Base-by-base conservation (phyloP, 352 stramenopile species). In the Pythium apleroticum region DNA sequence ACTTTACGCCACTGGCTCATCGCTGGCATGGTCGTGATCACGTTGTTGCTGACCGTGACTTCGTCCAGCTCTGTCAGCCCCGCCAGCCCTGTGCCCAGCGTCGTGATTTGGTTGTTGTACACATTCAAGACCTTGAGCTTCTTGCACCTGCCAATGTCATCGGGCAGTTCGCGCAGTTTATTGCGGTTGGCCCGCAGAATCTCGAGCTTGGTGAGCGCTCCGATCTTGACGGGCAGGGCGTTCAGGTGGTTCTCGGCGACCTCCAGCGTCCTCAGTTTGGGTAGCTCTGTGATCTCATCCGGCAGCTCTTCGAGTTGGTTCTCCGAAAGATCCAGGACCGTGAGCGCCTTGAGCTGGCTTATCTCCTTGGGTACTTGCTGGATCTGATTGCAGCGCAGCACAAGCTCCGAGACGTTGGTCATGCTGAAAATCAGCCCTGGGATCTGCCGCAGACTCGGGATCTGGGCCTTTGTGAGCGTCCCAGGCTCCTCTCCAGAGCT, bases 41-140 rank as follows among this genome's bases (percentile, higher is more conserved):
- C 55, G 43, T 91, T 89, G 69, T 86, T 89, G 59, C 80, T 89
- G 25, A 88, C 61, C 31, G 90, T 96, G 43, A 96, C 60, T 49
- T 94, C 84, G 43, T 88, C 74, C 0, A 96, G 72, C 9, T 84
- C 72, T 5, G 57, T 72, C 3, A 96, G 74, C 14, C 78, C 64
- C 27, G 69, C 77, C 24, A 94, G 73, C 1, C 73, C 74, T 12
- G 60, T 61, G 28, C 71, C 71, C 5, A 96, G 69, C 5, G 76
- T 70, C 33, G 57, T 74, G 49, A 96, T 76, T 35, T 58, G 60
- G 61, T 94, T 96, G 72, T 93, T 91, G 71, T 89, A 93, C 22
- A 93, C 67, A 49, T 93, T 93, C 22, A 93, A 43, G 22, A 90
- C 54, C 15, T 69, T 66, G 14, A 96, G 69, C 8, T 73, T 68